phyloP scores from a whole-genome alignment of 2,329 filamentous ascomycete species.

The Neobulgaria alba region DNA sequence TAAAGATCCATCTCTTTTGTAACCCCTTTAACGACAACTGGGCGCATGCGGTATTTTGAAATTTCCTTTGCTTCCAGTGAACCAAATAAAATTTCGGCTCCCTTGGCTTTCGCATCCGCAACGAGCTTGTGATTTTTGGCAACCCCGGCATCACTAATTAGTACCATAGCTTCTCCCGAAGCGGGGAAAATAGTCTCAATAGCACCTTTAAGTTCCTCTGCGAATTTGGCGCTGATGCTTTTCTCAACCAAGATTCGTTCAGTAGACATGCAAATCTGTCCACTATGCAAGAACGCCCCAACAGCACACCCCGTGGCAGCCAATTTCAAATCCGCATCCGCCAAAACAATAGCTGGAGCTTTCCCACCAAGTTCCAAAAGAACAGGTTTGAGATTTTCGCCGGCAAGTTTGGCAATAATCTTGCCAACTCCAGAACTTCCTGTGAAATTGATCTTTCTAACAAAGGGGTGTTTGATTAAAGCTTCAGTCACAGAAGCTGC shows the following conservation, averaged over 20 bases:
- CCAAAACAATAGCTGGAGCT: conserved; percentile 66
- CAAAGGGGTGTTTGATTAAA: conserved; percentile 1
- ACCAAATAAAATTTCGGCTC: conserved; percentile 44
- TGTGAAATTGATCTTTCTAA: conserved; percentile 68
- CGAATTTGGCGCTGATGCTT: conserved; percentile 38
- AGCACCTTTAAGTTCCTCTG: conserved; percentile 25
- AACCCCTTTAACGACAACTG: conserved; percentile 55
- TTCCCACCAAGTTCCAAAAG: conserved; percentile 81
- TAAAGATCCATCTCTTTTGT: conserved; percentile 68
- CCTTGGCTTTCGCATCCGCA: conserved; percentile 58
- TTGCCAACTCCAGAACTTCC: conserved; percentile 67
- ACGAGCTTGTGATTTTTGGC: conserved; percentile 59
- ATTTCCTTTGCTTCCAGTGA: conserved; percentile 27
- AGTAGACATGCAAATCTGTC: conserved; percentile 82
- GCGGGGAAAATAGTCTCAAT: conserved; percentile 40
- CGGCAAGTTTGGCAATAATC: conserved; percentile 62
- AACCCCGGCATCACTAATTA: conserved; percentile 60
- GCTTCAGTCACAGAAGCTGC: conserved; percentile 45
- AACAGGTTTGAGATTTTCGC: conserved; percentile 68
- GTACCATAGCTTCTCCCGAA: conserved; percentile 49
- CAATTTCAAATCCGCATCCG: conserved; percentile 67
- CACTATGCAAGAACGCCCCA: conserved; percentile 64
- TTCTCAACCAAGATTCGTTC: conserved; percentile 60
- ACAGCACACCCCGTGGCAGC: conserved; percentile 61
- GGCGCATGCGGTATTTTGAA: conserved; percentile 42